A percentile compares a stretch with the other conserved stretches of the same genome.
Conservation (phyloP, 371 early-diverging fungal species). For the Mortierella polycephala region DNA sequence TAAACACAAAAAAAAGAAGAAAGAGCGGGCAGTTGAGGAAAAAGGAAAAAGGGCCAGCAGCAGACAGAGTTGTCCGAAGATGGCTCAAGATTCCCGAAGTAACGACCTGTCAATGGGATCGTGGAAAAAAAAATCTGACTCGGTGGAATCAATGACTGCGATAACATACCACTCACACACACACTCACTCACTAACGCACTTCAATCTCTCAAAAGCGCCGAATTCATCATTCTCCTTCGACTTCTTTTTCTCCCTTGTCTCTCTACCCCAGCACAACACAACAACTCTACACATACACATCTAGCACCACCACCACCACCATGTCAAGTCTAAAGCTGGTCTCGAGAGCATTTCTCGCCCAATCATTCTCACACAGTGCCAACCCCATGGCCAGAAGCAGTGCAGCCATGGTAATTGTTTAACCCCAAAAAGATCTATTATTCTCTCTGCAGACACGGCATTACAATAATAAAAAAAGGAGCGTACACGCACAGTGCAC, state of each 20-base stretch:
- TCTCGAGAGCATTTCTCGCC: slow-evolving; percentile 29
- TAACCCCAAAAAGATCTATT: too few relatives aligned
- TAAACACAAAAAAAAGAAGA: slow-evolving; percentile 11
- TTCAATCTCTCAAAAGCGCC: neutral
- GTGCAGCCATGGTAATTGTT: slow-evolving; percentile 35
- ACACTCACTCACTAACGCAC: too few relatives aligned
- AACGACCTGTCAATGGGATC: neutral
- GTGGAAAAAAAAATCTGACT: slow-evolving; percentile 29
- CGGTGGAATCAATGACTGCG: slow-evolving; percentile 35
- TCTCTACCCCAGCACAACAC: neutral
- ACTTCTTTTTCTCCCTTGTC: slow-evolving; percentile 1
- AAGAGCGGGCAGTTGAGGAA: slow-evolving; percentile 18
- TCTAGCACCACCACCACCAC: slow-evolving; percentile 1
- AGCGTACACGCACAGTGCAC: too few relatives aligned
- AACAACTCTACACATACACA: slow-evolving; percentile 1
- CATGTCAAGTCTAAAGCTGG: slow-evolving; percentile 37
- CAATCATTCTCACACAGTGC: slow-evolving; percentile 12
- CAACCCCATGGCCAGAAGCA: slow-evolving; percentile 19
- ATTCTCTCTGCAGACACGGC: neutral
- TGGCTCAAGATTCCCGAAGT: slow-evolving; percentile 1
- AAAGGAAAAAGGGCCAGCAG: neutral
- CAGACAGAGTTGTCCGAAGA: neutral
- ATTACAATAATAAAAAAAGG: neutral
- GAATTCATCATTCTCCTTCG: neutral
- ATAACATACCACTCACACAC: too few relatives aligned